Percentiles rank a stretch among this genome's conserved stretches.
These are phyloP conservation scores for Fusarium staphyleae DNA, from an alignment of 2,329 filamentous ascomycete species.

Conservation along the genomic window DNA sequence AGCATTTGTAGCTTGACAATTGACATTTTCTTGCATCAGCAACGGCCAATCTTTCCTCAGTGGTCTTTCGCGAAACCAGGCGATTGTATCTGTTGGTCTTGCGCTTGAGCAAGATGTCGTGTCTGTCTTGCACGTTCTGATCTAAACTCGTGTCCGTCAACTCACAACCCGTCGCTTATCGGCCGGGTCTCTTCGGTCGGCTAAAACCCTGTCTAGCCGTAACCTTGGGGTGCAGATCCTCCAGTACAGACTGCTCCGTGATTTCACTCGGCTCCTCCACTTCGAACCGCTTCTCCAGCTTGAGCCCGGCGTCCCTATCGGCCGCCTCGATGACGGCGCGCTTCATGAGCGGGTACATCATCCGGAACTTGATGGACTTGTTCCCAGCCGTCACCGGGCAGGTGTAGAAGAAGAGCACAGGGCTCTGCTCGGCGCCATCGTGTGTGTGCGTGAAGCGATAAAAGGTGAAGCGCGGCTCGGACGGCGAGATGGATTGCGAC, in stretches of 20 bases:
- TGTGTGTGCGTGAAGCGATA: conserved; percentile 71
- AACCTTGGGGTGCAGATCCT: conserved; percentile 72
- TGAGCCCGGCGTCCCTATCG: conserved; percentile 68
- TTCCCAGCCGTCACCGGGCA: conserved; percentile 71
- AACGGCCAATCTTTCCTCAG: neutral
- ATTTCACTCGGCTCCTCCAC: conserved; percentile 74
- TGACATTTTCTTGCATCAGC: conserved; percentile 34
- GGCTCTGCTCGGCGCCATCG: conserved; percentile 58
- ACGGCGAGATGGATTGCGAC: conserved; percentile 64
- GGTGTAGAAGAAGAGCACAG: conserved; percentile 83
- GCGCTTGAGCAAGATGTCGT: conserved; percentile 1
- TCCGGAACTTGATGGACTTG: conserved; percentile 80
- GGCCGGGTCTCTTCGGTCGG: conserved; percentile 80
- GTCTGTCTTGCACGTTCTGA: neutral
- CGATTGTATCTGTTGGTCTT: conserved; percentile 3
- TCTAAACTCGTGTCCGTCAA: conserved; percentile 1
- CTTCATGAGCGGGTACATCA: conserved; percentile 81
- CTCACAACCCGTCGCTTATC: conserved; percentile 48
- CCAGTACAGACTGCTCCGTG: conserved; percentile 68
- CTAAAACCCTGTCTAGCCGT: conserved; percentile 74
- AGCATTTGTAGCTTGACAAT: conserved; percentile 42
- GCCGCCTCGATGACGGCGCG: conserved; percentile 71
- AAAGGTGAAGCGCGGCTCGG: conserved; percentile 79
- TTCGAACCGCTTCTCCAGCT: conserved; percentile 74
- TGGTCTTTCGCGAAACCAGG: neutral